Conservation (phyloP, 768 basidiomycete genomes). For the Cystobasidium onofrii region DNA sequence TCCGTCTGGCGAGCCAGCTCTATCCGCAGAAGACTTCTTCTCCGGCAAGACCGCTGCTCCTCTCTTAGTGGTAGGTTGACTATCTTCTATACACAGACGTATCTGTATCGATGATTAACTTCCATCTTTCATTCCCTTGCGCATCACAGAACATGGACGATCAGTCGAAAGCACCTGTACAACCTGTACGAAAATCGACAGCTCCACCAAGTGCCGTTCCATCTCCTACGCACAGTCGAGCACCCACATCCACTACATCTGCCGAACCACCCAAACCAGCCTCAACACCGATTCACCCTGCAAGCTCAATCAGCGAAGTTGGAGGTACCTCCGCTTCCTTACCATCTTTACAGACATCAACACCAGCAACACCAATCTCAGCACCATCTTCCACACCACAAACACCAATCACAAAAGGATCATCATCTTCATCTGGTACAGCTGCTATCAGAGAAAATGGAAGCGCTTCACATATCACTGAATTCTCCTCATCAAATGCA, state of each 20-base stretch:
- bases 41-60: conserved; percentile 65
- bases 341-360: background rate
- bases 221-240: conserved; percentile 43
- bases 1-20: conserved; percentile 66
- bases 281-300: conserved; percentile 24
- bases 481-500: background rate
- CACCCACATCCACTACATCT: conserved; percentile 18
- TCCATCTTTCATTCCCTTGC: conserved; percentile 33
- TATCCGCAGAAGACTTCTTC: conserved; percentile 79
- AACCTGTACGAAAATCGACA: conserved; percentile 46
- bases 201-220: conserved; percentile 39
- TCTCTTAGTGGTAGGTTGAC: conserved; percentile 55
- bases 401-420: conserved; percentile 1
- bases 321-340: conserved; percentile 25
- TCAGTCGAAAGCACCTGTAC: conserved; percentile 38
- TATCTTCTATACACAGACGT: conserved; percentile 51
- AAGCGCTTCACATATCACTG: background rate
- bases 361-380: conserved; percentile 19
- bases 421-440: conserved; percentile 40
- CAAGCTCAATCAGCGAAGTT: conserved; percentile 12
- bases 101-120: conserved; percentile 37
- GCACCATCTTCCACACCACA: conserved; percentile 14
- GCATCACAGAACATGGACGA: conserved; percentile 38
- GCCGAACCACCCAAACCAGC: conserved; percentile 21
- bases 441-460: background rate